These are phyloP conservation scores for Escovopsis sp. DNA, from an alignment of 2,329 filamentous ascomycete species.

Conservation along the genomic window DNA sequence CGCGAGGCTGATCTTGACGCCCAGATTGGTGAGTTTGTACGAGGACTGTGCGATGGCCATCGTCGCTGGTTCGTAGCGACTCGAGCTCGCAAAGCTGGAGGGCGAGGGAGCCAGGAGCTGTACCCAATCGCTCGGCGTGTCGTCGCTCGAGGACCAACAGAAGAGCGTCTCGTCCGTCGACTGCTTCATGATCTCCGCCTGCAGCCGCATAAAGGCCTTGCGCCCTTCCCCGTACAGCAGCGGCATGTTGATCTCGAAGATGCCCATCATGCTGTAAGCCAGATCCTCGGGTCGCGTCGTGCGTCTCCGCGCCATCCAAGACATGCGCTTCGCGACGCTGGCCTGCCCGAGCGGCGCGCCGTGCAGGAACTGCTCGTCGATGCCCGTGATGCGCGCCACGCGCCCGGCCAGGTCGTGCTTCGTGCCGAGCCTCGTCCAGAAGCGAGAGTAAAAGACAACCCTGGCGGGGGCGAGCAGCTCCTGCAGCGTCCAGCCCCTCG, in stretches of 20 bases:
- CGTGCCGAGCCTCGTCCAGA: not conserved
- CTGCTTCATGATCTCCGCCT: not conserved
- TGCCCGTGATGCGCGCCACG: constrained; percentile 1
- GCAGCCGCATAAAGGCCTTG: constrained; percentile 1
- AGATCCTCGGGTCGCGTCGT: constrained; percentile 10
- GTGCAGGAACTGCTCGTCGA: constrained; percentile 1
- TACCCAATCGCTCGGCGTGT: not conserved
- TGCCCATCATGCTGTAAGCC: constrained; percentile 7
- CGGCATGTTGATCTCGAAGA: constrained; percentile 8
- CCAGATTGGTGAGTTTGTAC: not conserved
- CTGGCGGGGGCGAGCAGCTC: constrained; percentile 9
- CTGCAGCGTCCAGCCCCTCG: constrained; percentile 13
- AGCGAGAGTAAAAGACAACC: constrained; percentile 5
- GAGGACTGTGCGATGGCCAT: not conserved
- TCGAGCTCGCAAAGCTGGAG: not conserved
- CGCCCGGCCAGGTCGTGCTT: not conserved
- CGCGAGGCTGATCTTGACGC: not conserved
- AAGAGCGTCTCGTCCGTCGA: not conserved
- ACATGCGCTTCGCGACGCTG: constrained; percentile 11
- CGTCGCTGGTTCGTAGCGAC: not conserved
- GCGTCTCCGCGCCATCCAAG: constrained; percentile 12
- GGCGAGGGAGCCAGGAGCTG: not conserved
- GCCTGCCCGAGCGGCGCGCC: not conserved
- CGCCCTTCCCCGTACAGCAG: constrained; percentile 8
- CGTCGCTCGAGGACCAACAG: not conserved